A percentile compares a stretch with the other conserved stretches of the same genome.
phyloP scores from a whole-genome alignment of 2,329 filamentous ascomycete species.

The Alternaria ethzedia region DNA sequence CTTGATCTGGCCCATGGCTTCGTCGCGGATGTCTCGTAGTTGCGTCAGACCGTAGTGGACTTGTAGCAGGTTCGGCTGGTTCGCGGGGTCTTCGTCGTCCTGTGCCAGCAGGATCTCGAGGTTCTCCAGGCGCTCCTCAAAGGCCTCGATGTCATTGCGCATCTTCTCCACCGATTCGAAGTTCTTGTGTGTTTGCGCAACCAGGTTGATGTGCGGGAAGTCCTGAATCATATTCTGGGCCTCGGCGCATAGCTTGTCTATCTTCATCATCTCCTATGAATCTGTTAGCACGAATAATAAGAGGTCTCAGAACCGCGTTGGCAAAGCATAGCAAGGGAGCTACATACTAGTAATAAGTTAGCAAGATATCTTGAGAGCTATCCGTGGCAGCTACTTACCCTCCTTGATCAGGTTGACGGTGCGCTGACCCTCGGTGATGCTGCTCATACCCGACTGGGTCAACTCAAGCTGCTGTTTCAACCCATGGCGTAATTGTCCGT shows the following conservation, averaged over 20 bases:
- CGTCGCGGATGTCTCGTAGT: constrained; percentile 90
- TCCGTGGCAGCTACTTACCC: background rate
- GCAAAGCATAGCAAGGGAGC: background rate
- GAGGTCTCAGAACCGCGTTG: no score
- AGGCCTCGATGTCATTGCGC: constrained; percentile 87
- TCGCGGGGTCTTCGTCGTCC: constrained; percentile 84
- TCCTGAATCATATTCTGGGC: constrained; percentile 97
- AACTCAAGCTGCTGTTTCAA: no score
- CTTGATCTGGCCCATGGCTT: constrained; percentile 95
- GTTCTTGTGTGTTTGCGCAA: constrained; percentile 94
- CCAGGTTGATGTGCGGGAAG: constrained; percentile 89
- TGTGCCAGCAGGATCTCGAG: constrained; percentile 80
- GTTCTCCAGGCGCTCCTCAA: constrained; percentile 76
- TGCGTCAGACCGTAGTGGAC: constrained; percentile 92
- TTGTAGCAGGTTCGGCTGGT: constrained; percentile 88
- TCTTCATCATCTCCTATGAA: constrained; percentile 86
- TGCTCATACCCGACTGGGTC: no score
- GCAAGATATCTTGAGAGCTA: background rate
- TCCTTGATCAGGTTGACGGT: constrained; percentile 5
- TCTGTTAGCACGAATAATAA: background rate
- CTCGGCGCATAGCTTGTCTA: constrained; percentile 96
- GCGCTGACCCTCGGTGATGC: no score
- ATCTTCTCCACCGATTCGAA: constrained; percentile 94
- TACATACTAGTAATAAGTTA: background rate
- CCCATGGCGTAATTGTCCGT: constrained; percentile 46